A percentile compares a stretch with the other conserved stretches of the same genome.
Conservation (phyloP, 352 stramenopile genomes). For the Nannochloropsis limnetica region DNA sequence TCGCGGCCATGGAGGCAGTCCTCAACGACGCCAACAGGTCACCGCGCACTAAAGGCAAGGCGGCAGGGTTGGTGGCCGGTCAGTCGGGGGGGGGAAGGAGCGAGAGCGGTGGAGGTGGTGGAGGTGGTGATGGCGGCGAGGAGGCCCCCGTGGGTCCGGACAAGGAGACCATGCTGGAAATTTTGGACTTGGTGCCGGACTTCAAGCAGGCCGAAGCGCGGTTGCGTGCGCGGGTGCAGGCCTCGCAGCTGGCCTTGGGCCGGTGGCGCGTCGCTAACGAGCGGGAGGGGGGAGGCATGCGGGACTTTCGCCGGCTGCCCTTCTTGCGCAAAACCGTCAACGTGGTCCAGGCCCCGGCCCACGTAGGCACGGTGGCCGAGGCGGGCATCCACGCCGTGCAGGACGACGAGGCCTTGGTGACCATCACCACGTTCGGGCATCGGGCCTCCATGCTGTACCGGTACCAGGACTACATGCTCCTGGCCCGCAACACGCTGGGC, state of each 20-base stretch:
- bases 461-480: slow-evolving; percentile 19
- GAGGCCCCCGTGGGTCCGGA: background rate
- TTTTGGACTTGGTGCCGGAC: background rate
- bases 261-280: slow-evolving; percentile 7
- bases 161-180: background rate
- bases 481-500: slow-evolving; percentile 7
- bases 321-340: slow-evolving; percentile 22
- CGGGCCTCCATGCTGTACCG: slow-evolving; percentile 21
- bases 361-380: background rate
- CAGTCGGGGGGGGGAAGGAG: background rate
- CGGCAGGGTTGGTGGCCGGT: background rate
- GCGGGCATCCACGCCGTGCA: background rate
- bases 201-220: background rate
- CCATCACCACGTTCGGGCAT: background rate
- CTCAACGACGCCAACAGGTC: background rate
- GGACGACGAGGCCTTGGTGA: slow-evolving; percentile 6
- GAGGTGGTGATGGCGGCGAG: background rate
- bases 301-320: slow-evolving; percentile 11
- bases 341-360: background rate
- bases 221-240: background rate
- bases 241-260: background rate
- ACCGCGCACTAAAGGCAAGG: background rate
- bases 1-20: background rate
- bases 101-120: background rate
- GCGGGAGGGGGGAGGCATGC: background rate